Conservation (phyloP, 78 protist genomes). For the Dictyostelium brefeldianum region DNA sequence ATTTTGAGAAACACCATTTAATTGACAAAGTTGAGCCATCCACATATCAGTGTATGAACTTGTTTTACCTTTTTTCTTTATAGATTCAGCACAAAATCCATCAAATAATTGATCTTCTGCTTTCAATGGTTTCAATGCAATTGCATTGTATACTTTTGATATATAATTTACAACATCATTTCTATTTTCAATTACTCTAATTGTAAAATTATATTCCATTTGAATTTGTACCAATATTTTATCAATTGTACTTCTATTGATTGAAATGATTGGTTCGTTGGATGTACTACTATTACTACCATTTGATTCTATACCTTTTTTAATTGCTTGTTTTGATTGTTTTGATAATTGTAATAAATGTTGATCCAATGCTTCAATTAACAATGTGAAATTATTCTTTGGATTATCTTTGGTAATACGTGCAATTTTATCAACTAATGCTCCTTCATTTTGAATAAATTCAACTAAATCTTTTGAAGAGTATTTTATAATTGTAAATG, state of each 20-base stretch:
- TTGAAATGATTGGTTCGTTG: neutral
- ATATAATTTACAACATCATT: neutral
- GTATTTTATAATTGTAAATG: neutral
- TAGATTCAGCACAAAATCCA: slow-evolving; percentile 30
- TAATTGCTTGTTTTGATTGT: slow-evolving; percentile 1
- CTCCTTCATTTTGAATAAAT: neutral
- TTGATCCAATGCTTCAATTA: neutral
- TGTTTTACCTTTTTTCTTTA: neutral
- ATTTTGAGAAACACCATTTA: slow-evolving; percentile 9
- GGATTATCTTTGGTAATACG: neutral
- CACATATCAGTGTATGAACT: neutral
- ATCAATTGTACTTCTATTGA: neutral
- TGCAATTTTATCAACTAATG: neutral
- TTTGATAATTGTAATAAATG: neutral
- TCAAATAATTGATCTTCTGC: neutral
- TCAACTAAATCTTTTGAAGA: neutral
- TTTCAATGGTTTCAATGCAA: neutral
- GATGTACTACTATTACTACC: too few relatives aligned
- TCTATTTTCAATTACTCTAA: neutral
- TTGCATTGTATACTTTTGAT: neutral
- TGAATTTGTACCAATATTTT: neutral
- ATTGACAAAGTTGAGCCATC: slow-evolving; percentile 3
- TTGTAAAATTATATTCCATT: slow-evolving; percentile 1
- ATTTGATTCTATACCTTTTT: neutral
- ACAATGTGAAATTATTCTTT: neutral